These are phyloP conservation scores for Diaporthe eres DNA, from an alignment of 2,329 filamentous ascomycete genomes.

Conservation along the genomic window DNA sequence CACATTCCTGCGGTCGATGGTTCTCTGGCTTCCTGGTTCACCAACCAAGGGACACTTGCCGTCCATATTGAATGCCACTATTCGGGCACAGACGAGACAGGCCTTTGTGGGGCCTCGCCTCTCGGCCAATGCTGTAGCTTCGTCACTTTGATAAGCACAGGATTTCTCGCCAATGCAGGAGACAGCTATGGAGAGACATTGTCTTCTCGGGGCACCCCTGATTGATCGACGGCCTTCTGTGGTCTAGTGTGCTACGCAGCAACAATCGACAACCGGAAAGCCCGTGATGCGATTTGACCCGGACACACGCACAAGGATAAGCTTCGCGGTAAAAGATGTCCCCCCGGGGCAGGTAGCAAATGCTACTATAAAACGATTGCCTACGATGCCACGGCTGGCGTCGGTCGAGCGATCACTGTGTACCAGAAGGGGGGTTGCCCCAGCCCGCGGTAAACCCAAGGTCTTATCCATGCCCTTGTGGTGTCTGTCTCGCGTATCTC, in stretches of 20 bases:
- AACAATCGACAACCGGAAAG: constrained; percentile 2
- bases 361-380: not conserved
- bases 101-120: constrained; percentile 17
- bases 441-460: not conserved
- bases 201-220: constrained; percentile 28
- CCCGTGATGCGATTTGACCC: not conserved
- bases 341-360: not conserved
- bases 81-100: constrained; percentile 14
- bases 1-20: not conserved
- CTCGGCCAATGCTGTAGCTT: constrained; percentile 16
- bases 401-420: not conserved
- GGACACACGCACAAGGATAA: not conserved
- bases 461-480: not conserved
- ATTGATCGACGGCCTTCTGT: not conserved
- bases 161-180: constrained; percentile 35
- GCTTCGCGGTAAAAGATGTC: not conserved
- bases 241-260: not conserved
- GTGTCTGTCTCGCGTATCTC: not conserved
- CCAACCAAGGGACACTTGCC: not conserved
- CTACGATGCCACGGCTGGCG: constrained; percentile 3
- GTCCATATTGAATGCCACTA: not conserved
- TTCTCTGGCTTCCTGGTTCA: not conserved
- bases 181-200: constrained; percentile 24
- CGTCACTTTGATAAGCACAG: constrained; percentile 28
- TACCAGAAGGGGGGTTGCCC: not conserved